Conservation (phyloP, 2,329 filamentous ascomycete genomes). For the Emergomyces pasteurianus region DNA sequence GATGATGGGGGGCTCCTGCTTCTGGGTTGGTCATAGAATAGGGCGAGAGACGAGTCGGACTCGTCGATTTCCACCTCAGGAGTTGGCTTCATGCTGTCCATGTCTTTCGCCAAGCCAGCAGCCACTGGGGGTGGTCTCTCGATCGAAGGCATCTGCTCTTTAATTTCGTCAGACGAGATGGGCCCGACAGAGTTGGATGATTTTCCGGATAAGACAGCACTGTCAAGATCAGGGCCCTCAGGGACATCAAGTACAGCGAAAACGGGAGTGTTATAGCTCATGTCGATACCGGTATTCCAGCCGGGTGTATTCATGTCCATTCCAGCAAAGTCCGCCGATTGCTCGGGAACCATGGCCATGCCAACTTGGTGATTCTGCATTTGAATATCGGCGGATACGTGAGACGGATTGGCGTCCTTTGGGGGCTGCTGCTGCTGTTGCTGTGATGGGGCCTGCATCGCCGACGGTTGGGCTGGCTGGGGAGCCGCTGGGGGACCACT, state of each 20-base stretch:
- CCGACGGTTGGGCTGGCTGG: slow-evolving; percentile 24
- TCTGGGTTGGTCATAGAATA: slow-evolving; percentile 41
- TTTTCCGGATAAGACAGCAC: slow-evolving; percentile 60
- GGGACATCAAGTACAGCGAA: slow-evolving; percentile 64
- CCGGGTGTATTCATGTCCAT: slow-evolving; percentile 44
- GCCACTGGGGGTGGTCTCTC: slow-evolving; percentile 23
- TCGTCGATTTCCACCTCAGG: slow-evolving; percentile 44
- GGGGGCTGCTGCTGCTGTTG: slow-evolving; percentile 33
- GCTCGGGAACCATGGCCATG: slow-evolving; percentile 75
- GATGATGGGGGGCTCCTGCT: slow-evolving; percentile 23
- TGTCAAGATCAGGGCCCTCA: slow-evolving; percentile 49
- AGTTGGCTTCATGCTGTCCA: slow-evolving; percentile 15
- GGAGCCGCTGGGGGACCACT: slow-evolving; percentile 35
- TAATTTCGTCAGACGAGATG: slow-evolving; percentile 33
- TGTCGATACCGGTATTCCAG: slow-evolving; percentile 36
- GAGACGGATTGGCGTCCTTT: slow-evolving; percentile 55
- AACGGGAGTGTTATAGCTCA: slow-evolving; percentile 32
- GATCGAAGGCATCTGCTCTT: slow-evolving; percentile 39
- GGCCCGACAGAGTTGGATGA: slow-evolving; percentile 42
- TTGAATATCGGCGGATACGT: slow-evolving; percentile 40
- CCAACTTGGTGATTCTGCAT: slow-evolving; percentile 54
- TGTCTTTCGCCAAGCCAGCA: slow-evolving; percentile 8
- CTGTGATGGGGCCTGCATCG: slow-evolving; percentile 24
- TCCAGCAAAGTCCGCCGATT: slow-evolving; percentile 61
- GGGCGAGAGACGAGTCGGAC: slow-evolving; percentile 34